Evolutionary conservation across 176 grass and related monocot genomes (phyloP).

Genomic region (Alloteropsis semialata): DNA sequence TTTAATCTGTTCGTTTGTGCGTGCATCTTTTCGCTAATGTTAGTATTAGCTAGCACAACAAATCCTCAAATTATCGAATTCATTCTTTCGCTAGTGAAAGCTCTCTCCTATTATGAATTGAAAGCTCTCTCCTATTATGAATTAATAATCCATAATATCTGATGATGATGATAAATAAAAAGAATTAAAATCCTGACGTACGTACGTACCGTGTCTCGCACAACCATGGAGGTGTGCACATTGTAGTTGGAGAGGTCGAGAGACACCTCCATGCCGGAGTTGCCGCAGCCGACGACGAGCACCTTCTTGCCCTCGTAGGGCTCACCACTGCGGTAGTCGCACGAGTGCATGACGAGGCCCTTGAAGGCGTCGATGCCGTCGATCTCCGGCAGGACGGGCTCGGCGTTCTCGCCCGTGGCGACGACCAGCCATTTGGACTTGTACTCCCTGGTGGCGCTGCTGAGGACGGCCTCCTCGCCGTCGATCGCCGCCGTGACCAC

Average conservation of each 20-base stretch:
- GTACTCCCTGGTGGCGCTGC: conserved; percentile 31
- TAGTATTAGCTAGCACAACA: conserved; percentile 16
- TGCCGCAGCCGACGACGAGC: conserved; percentile 86
- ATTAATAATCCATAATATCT: no score
- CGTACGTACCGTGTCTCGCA: conserved; percentile 69
- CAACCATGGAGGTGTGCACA: conserved; percentile 73
- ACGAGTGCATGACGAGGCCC: conserved; percentile 66
- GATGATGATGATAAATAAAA: no score
- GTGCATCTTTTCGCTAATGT: neutral
- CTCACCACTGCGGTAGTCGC: conserved; percentile 62
- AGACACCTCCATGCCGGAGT: conserved; percentile 85
- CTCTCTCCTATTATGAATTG: neutral
- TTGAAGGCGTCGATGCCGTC: conserved; percentile 45
- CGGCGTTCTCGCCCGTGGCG: conserved; percentile 89
- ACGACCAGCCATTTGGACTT: conserved; percentile 71
- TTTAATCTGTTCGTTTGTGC: conserved; percentile 31
- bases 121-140: neutral
- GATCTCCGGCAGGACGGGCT: conserved; percentile 66
- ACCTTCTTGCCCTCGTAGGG: conserved; percentile 49
- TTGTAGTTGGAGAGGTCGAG: conserved; percentile 79
- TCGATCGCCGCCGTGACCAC: neutral
- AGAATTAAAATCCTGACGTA: no score
- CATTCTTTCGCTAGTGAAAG: conserved; percentile 11
- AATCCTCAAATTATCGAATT: neutral
- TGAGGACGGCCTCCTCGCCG: neutral